These are phyloP conservation scores for Poronia punctata DNA, from an alignment of 495 filamentous ascomycete species.

Conservation along the genomic window DNA sequence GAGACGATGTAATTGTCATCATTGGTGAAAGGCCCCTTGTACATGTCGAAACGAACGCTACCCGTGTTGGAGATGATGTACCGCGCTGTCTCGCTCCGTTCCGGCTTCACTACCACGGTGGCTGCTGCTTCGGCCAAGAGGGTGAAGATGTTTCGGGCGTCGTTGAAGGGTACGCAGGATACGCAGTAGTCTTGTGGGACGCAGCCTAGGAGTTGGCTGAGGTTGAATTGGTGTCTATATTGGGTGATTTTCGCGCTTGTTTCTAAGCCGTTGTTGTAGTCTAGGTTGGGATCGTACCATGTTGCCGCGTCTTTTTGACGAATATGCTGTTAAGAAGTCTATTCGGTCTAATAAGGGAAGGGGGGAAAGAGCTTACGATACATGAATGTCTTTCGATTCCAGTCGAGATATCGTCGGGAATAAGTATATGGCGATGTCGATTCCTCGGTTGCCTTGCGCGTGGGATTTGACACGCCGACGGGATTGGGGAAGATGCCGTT, in stretches of 20 bases:
- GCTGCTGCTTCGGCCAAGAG: constrained; percentile 58
- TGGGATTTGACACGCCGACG: constrained; percentile 39
- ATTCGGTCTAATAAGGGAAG: background rate
- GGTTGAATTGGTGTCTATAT: constrained; percentile 53
- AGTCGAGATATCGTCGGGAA: constrained; percentile 74
- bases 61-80: constrained; percentile 72
- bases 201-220: constrained; percentile 64
- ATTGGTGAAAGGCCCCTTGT: constrained; percentile 71
- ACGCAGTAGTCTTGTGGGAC: constrained; percentile 63
- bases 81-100: constrained; percentile 41
- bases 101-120: constrained; percentile 43
- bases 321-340: background rate
- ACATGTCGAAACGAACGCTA: constrained; percentile 76
- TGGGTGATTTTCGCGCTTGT: constrained; percentile 58
- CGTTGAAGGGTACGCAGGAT: constrained; percentile 55
- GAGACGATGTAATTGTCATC: constrained; percentile 73
- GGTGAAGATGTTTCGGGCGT: constrained; percentile 57
- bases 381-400: constrained; percentile 70
- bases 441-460: constrained; percentile 26
- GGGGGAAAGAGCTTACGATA: constrained; percentile 35
- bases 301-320: constrained; percentile 47
- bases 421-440: constrained; percentile 40
- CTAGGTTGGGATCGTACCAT: constrained; percentile 53
- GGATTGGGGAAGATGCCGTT: constrained; percentile 25
- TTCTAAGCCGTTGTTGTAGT: constrained; percentile 57